Percentiles rank a stretch among this genome's conserved stretches.
Conservation (phyloP, 1,284 basidiomycete species). For the Sphagnurus paluster region DNA sequence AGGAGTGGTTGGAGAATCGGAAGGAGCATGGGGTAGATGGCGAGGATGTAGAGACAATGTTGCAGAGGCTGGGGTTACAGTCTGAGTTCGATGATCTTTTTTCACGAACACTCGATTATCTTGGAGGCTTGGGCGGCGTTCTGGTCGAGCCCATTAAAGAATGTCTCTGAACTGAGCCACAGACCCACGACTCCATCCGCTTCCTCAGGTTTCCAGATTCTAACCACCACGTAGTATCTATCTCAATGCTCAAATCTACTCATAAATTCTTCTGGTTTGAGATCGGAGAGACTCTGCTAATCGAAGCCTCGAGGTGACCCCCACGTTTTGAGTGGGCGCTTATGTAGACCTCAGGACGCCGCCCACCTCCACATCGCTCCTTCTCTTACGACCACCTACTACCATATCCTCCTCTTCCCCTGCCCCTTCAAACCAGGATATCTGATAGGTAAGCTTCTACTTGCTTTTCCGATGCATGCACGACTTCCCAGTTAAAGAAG, state of each 20-base stretch:
- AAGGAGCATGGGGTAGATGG: conserved; percentile 24
- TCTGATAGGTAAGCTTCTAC: too few species aligned
- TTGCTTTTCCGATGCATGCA: too few species aligned
- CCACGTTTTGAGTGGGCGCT: background rate
- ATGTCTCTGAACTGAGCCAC: background rate
- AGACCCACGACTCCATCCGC: background rate
- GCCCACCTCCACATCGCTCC: too few species aligned
- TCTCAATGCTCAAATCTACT: background rate
- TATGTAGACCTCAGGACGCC: too few species aligned
- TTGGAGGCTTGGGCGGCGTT: conserved; percentile 44
- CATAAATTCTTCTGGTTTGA: background rate
- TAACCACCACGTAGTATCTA: background rate
- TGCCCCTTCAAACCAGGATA: too few species aligned
- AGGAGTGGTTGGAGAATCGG: conserved; percentile 60
- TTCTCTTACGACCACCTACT: too few species aligned
- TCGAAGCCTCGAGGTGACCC: background rate
- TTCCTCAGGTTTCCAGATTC: background rate
- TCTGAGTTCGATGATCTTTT: conserved; percentile 65
- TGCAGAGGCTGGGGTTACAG: conserved; percentile 54
- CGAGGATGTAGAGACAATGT: conserved; percentile 36
- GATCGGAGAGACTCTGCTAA: background rate
- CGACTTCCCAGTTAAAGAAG: too few species aligned
- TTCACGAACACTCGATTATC: conserved; percentile 52
- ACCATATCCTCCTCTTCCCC: too few species aligned
- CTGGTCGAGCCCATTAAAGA: conserved; percentile 13